Evolutionary conservation across 805 yeast species (phyloP).

Genomic region (Komagataella ulmi): DNA sequence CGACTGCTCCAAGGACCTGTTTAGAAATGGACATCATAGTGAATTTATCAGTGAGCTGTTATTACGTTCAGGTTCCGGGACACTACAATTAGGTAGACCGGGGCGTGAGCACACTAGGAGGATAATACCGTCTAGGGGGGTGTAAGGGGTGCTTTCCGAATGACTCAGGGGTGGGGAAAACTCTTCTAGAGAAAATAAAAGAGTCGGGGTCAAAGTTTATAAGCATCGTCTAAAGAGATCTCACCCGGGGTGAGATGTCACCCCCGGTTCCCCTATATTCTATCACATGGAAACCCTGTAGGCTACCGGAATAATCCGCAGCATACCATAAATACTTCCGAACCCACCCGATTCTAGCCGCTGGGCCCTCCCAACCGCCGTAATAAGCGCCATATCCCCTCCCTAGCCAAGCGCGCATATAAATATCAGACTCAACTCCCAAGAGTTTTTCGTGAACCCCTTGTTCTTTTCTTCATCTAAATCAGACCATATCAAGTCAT

Average conservation of each 20-base stretch:
- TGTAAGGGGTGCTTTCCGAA: not conserved
- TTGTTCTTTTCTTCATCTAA: slow-evolving; percentile 78
- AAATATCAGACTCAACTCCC: not conserved
- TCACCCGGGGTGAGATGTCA: not conserved
- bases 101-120: not conserved
- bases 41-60: not conserved
- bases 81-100: not conserved
- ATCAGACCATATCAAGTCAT: slow-evolving; percentile 21
- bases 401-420: not conserved
- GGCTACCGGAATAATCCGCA: not conserved
- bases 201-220: not conserved
- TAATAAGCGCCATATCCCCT: not conserved
- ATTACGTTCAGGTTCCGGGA: too few species aligned
- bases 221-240: not conserved
- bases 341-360: not conserved
- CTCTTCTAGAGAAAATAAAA: too few species aligned
- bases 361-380: not conserved
- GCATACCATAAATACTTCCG: not conserved
- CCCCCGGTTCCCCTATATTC: not conserved
- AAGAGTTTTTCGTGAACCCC: not conserved
- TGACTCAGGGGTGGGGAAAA: not conserved
- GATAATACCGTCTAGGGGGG: not conserved
- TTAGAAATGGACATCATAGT: not conserved
- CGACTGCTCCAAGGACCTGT: not conserved
- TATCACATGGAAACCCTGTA: not conserved